Percentiles rank a stretch among this genome's conserved stretches.
Evolutionary conservation across 2,329 filamentous ascomycete genomes (phyloP).

Genomic region (Aureobasidium sp.): DNA sequence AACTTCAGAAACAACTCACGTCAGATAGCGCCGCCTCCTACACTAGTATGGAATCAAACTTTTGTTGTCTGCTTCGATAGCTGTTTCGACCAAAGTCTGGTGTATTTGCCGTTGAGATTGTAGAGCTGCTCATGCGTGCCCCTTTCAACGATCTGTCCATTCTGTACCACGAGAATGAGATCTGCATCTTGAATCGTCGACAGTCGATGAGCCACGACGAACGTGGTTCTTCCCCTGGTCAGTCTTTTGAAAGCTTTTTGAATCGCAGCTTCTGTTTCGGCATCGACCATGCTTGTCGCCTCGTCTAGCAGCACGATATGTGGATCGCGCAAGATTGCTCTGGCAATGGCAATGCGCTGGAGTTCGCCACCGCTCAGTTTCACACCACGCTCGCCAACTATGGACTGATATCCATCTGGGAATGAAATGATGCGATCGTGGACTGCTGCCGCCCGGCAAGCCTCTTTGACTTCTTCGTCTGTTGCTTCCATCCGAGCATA

Average conservation of each 20-base stretch:
- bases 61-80: constrained; percentile 48
- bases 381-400: constrained; percentile 69
- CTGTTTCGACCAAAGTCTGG: constrained; percentile 29
- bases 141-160: constrained; percentile 64
- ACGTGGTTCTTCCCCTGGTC: constrained; percentile 58
- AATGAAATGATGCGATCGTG: constrained; percentile 59
- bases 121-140: constrained; percentile 71
- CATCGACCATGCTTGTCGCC: constrained; percentile 62
- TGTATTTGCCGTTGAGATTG: constrained; percentile 28
- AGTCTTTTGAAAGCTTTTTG: constrained; percentile 53
- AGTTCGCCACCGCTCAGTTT: constrained; percentile 79
- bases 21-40: background rate
- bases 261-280: constrained; percentile 48
- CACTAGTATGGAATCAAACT: constrained; percentile 48
- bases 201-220: constrained; percentile 72
- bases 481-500: constrained; percentile 57
- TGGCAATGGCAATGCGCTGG: constrained; percentile 72
- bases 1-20: background rate
- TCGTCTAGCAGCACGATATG: constrained; percentile 66
- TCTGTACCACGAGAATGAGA: constrained; percentile 67
- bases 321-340: constrained; percentile 61
- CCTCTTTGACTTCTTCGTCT: constrained; percentile 53
- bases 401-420: constrained; percentile 61
- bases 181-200: constrained; percentile 73
- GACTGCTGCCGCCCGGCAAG: constrained; percentile 55